phyloP scores from a whole-genome alignment of 78 protist genomes.

The Chrysochromulina tobinii region DNA sequence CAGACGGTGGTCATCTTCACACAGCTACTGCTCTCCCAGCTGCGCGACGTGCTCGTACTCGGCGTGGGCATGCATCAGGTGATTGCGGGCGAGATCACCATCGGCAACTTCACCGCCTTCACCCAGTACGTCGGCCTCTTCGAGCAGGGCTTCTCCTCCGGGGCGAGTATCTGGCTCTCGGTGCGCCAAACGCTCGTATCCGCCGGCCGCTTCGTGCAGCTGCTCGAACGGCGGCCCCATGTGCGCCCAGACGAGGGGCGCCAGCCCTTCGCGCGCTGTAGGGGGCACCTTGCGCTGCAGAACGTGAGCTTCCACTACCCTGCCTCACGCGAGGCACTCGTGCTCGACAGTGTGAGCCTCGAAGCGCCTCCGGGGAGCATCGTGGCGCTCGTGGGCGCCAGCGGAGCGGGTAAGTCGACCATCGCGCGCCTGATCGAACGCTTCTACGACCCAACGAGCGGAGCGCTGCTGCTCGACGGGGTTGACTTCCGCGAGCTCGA shows the following conservation, averaged over 20 bases:
- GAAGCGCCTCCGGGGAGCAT: constrained; percentile 54
- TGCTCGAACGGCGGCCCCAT: neutral
- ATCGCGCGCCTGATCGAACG: neutral
- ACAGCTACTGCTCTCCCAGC: neutral
- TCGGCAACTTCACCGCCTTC: constrained; percentile 13
- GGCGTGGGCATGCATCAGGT: constrained; percentile 8
- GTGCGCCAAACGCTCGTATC: constrained; percentile 76
- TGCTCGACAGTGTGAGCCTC: constrained; percentile 57
- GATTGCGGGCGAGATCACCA: neutral
- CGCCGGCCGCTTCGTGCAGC: constrained; percentile 58
- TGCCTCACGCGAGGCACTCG: constrained; percentile 51
- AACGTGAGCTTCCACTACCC: constrained; percentile 66
- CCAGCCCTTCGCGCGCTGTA: neutral
- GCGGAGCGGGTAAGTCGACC: constrained; percentile 70
- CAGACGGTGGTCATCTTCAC: constrained; percentile 9
- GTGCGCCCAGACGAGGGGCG: neutral
- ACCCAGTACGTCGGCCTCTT: neutral
- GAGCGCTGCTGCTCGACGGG: constrained; percentile 85
- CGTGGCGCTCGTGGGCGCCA: constrained; percentile 87
- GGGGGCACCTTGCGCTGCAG: constrained; percentile 13
- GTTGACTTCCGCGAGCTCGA: constrained; percentile 18
- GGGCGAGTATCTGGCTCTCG: constrained; percentile 27
- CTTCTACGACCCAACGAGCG: constrained; percentile 68
- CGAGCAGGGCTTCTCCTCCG: constrained; percentile 13
- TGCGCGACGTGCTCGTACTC: constrained; percentile 20